These are phyloP conservation scores for Apiospora kogelbergensis DNA, from an alignment of 2,329 filamentous ascomycete species.

Conservation along the genomic window DNA sequence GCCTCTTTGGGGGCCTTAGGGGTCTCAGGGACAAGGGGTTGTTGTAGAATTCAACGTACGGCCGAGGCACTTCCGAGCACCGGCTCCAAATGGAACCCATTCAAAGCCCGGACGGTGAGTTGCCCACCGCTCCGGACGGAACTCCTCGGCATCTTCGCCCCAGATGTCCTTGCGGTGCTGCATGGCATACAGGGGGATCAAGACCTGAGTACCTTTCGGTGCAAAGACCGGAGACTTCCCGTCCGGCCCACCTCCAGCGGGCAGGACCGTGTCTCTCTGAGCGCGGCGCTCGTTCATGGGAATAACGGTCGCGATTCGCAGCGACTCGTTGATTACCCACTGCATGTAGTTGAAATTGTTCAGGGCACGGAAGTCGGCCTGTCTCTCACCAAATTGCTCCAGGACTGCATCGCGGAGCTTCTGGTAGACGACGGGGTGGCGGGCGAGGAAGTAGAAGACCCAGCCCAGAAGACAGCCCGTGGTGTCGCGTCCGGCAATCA, in stretches of 20 bases:
- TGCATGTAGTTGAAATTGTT: slow-evolving; percentile 22
- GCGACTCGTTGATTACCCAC: slow-evolving; percentile 24
- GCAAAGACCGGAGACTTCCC: slow-evolving; percentile 28
- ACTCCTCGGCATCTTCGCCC: slow-evolving; percentile 31
- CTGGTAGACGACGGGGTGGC: slow-evolving; percentile 17
- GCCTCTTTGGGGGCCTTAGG: not conserved
- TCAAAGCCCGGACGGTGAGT: slow-evolving; percentile 26
- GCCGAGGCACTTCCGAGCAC: slow-evolving; percentile 34
- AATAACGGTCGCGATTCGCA: slow-evolving; percentile 23
- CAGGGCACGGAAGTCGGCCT: slow-evolving; percentile 20
- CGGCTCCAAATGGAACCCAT: slow-evolving; percentile 33
- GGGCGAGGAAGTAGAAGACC: slow-evolving; percentile 23
- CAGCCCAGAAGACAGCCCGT: slow-evolving; percentile 48
- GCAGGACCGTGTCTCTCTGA: slow-evolving; percentile 27
- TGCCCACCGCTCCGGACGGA: slow-evolving; percentile 34
- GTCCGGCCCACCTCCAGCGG: slow-evolving; percentile 31
- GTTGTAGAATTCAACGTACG: slow-evolving; percentile 23
- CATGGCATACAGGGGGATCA: slow-evolving; percentile 27
- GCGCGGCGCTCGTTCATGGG: slow-evolving; percentile 30
- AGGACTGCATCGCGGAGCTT: slow-evolving; percentile 16
- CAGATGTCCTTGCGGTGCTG: slow-evolving; percentile 35
- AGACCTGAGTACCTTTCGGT: slow-evolving; percentile 24
- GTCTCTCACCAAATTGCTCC: slow-evolving; percentile 16
- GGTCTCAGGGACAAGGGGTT: not conserved
- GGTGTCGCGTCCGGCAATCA: slow-evolving; percentile 54